Evolutionary conservation across 2,329 filamentous ascomycete species (phyloP), one percentile per base, ranked within the genome.

Genomic region (Sclerotinia trifoliorum): DNA sequence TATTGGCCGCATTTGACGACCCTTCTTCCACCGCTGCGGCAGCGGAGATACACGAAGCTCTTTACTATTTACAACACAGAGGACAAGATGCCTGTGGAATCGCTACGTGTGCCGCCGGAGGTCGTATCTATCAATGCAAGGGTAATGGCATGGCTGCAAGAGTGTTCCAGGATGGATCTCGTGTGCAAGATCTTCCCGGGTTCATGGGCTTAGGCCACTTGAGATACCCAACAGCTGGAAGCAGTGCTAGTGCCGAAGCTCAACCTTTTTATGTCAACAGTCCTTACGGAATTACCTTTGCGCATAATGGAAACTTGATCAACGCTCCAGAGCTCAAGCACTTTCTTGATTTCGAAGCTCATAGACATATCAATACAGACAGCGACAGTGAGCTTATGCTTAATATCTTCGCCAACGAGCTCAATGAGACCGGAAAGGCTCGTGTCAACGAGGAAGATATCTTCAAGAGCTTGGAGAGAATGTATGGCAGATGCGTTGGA

Each of bases 231-330:
- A 97, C 94, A 10, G 91, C 91, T 17, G 94, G 94, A 68, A 95
- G 89, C 78, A 91, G 90, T 73, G 87, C 87, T 69, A 94, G 92
- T 76, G 89, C 92, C 10, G 93, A 97, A 80, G 92, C 92, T 15
- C 93, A 97, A 80, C 94, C 94, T 0, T 96, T 97, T 79, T 97
- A 95, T 77, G 92, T 95, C 75, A 96, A 95, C 81, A 86, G 85
- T 68, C 92, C 92, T 1, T 95, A 93, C 77, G 93, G 93, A 60
- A 90, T 96, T 74, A 91, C 86, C 75, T 86, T 95, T 77, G 86
- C 89, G 29, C 90, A 95, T 80, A 97, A 97, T 76, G 93, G 94
- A 70, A 97, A 97, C 80, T 83, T 97, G 58, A 91, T 96, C 82
- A 93, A 93, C 76, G 88, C 90, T 0, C 84, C 84, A 1, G 86